Percentiles rank a stretch among this genome's conserved stretches.
Evolutionary conservation across 2,329 filamentous ascomycete genomes (phyloP).

Genomic region (Uncinocarpus reesii): DNA sequence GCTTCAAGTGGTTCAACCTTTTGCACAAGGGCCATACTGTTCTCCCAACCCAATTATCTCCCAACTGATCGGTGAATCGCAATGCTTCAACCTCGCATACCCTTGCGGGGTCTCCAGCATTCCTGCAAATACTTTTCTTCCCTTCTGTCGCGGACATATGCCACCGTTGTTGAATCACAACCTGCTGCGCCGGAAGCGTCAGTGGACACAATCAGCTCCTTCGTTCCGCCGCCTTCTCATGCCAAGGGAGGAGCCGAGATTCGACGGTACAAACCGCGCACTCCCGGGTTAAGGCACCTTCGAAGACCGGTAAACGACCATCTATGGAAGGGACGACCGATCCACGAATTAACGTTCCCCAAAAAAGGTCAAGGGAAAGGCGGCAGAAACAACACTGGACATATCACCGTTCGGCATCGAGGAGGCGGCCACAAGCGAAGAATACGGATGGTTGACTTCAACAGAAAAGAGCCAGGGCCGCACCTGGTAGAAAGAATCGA

Average conservation of each 20-base stretch:
- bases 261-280: conserved; percentile 85
- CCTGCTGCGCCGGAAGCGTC: not conserved
- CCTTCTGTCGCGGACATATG: conserved; percentile 43
- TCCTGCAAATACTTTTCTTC: conserved; percentile 39
- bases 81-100: conserved; percentile 60
- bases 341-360: conserved; percentile 70
- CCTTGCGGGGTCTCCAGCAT: conserved; percentile 43
- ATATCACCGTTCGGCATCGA: conserved; percentile 78
- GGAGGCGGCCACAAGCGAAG: conserved; percentile 87
- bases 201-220: conserved; percentile 25
- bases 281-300: conserved; percentile 84
- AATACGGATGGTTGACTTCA: conserved; percentile 85
- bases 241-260: conserved; percentile 42
- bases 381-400: conserved; percentile 78
- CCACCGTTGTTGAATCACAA: conserved; percentile 29
- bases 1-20: not conserved
- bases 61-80: conserved; percentile 12
- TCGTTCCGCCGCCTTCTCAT: conserved; percentile 38
- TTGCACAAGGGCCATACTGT: not conserved
- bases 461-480: conserved; percentile 64
- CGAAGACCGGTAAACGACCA: conserved; percentile 91
- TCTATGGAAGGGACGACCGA: conserved; percentile 85
- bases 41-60: not conserved
- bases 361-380: conserved; percentile 91
- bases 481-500: conserved; percentile 90